phyloP scores from a whole-genome alignment of 495 filamentous ascomycete species.

The Penicillium herquei region DNA sequence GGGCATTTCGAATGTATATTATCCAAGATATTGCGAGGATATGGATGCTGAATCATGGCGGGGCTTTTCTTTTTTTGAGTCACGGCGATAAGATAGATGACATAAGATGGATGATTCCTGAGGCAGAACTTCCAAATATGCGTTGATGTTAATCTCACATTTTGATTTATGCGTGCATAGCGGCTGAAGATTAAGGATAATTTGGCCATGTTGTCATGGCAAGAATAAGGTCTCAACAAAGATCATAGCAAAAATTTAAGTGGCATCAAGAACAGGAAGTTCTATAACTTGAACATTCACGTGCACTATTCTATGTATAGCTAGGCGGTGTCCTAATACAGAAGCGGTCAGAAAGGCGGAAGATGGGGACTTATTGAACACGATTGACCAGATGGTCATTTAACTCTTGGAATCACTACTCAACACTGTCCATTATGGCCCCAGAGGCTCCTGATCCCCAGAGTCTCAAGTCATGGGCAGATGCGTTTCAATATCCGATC shows the following conservation, averaged over 20 bases:
- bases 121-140: neutral
- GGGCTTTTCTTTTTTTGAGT: constrained; percentile 26
- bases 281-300: no score
- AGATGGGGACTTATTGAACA: no score
- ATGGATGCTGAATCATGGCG: constrained; percentile 12
- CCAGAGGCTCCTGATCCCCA: constrained; percentile 57
- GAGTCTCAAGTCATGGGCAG: constrained; percentile 61
- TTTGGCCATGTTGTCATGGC: no score
- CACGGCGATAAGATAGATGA: constrained; percentile 29
- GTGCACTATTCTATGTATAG: no score
- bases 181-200: no score
- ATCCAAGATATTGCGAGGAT: neutral
- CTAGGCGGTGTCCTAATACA: no score
- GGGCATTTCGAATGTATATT: constrained; percentile 28
- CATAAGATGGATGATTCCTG: constrained; percentile 5
- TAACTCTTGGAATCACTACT: neutral
- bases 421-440: constrained; percentile 46
- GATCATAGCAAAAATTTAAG: no score
- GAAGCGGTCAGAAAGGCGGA: no score
- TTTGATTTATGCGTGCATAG: no score
- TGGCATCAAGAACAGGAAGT: no score
- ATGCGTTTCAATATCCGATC: constrained; percentile 66
- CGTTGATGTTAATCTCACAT: no score
- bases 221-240: no score
- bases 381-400: constrained; percentile 4